A percentile compares a stretch with the other conserved stretches of the same genome.
Conservation (phyloP, 1,284 basidiomycete species). For the Ustanciosporium gigantosporum region DNA sequence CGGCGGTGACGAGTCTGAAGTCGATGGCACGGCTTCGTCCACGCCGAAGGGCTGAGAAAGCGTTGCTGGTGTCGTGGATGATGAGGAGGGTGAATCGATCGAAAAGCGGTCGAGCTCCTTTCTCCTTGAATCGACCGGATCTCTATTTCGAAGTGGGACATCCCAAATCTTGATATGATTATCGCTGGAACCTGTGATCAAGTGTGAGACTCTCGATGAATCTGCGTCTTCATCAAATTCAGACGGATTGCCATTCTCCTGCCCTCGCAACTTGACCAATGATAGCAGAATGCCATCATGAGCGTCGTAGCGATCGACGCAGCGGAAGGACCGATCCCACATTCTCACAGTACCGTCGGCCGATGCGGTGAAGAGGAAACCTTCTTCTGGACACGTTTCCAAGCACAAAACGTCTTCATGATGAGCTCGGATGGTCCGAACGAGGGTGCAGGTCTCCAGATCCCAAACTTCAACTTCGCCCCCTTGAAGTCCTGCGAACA, state of each 20-base stretch:
- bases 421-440: conserved; percentile 82
- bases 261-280: conserved; percentile 10
- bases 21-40: neutral
- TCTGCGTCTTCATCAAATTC: neutral
- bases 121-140: conserved; percentile 1
- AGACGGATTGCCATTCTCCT: neutral
- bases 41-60: neutral
- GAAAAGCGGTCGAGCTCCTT: conserved; percentile 14
- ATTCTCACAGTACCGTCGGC: conserved; percentile 48
- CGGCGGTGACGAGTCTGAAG: conserved; percentile 1
- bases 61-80: neutral
- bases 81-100: conserved; percentile 1
- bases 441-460: conserved; percentile 80
- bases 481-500: conserved; percentile 91
- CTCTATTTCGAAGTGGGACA: neutral
- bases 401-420: conserved; percentile 64
- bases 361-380: conserved; percentile 40
- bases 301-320: conserved; percentile 50
- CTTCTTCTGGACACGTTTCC: conserved; percentile 54
- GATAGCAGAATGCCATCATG: conserved; percentile 31
- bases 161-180: conserved; percentile 56
- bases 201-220: conserved; percentile 8
- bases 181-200: conserved; percentile 49
- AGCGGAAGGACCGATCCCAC: conserved; percentile 44
- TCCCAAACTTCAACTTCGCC: conserved; percentile 89